Evolutionary conservation across 495 filamentous ascomycete species (phyloP).

Genomic region (Aspergillus leporis): DNA sequence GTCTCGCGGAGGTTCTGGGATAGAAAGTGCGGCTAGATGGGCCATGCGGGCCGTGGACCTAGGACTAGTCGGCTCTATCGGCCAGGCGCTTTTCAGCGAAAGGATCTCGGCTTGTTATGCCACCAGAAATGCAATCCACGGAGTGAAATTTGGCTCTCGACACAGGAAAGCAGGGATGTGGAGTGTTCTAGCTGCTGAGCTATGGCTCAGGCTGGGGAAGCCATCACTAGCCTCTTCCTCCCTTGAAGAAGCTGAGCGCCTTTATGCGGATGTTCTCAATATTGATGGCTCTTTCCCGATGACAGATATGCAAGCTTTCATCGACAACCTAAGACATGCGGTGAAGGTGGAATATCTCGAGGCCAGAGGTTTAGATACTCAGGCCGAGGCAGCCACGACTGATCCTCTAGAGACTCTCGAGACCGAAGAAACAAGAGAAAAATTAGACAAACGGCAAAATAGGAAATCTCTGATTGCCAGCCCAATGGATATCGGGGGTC

Average conservation of each 20-base stretch:
- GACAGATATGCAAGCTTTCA: conserved; percentile 58
- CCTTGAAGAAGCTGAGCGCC: conserved; percentile 65
- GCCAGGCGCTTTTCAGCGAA: conserved; percentile 79
- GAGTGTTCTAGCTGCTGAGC: conserved; percentile 78
- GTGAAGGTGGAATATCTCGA: conserved; percentile 54
- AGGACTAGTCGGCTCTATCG: conserved; percentile 68
- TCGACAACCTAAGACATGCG: conserved; percentile 60
- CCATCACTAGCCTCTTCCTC: conserved; percentile 68
- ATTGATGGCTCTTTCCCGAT: conserved; percentile 55
- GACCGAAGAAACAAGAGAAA: conserved; percentile 66
- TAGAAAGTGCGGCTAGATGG: conserved; percentile 88
- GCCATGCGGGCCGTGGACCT: conserved; percentile 76
- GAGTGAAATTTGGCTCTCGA: conserved; percentile 66
- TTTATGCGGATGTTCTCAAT: conserved; percentile 64
- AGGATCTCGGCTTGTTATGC: conserved; percentile 82
- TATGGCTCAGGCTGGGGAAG: conserved; percentile 75
- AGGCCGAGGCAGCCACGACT: conserved; percentile 32
- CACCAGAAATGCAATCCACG: conserved; percentile 63
- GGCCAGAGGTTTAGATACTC: conserved; percentile 35
- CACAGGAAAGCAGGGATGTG: conserved; percentile 86
- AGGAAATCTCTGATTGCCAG: conserved; percentile 43
- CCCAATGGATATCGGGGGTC: conserved; percentile 37
- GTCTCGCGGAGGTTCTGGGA: conserved; percentile 71
- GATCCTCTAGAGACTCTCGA: conserved; percentile 34
- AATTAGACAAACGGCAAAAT: conserved; percentile 42